These are phyloP conservation scores for Talaromyces islandicus DNA, from an alignment of 2,329 filamentous ascomycete genomes.

Conservation along the genomic window DNA sequence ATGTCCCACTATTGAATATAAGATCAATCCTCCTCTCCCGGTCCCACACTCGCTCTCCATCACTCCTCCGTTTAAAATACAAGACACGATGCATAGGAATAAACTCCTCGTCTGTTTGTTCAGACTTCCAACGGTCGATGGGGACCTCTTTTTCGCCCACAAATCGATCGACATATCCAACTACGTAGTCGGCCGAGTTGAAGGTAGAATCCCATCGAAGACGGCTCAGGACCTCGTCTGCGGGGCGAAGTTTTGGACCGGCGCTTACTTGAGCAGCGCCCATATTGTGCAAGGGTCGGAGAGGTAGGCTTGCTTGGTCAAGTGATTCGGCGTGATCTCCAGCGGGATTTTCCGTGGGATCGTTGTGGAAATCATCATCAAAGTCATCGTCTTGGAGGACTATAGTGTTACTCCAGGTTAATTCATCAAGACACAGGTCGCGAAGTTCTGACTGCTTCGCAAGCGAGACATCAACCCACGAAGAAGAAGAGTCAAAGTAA, in stretches of 20 bases:
- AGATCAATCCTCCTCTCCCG: constrained; percentile 41
- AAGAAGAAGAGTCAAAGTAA: constrained; percentile 26
- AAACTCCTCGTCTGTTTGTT: constrained; percentile 51
- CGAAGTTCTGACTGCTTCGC: constrained; percentile 17
- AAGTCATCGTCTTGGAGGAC: not conserved
- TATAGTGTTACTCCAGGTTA: not conserved
- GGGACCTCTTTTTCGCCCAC: constrained; percentile 43
- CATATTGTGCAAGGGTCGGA: not conserved
- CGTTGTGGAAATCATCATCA: constrained; percentile 3
- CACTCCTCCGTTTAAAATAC: constrained; percentile 40
- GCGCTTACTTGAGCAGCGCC: not conserved
- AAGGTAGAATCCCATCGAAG: constrained; percentile 46
- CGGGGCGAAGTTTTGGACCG: constrained; percentile 13
- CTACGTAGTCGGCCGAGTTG: constrained; percentile 40
- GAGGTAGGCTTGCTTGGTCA: not conserved
- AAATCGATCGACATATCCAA: constrained; percentile 52
- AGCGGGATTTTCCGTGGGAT: not conserved
- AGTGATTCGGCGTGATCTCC: not conserved
- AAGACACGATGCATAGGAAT: constrained; percentile 51
- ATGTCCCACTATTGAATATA: constrained; percentile 40
- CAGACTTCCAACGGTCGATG: constrained; percentile 47
- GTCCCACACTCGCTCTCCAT: constrained; percentile 46
- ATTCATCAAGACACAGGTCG: constrained; percentile 11
- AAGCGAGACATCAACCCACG: constrained; percentile 30
- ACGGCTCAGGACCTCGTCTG: constrained; percentile 41